Evolutionary conservation across 192 early-diverging fungal species (phyloP).

Genomic region (Cladochytrium replicatum): DNA sequence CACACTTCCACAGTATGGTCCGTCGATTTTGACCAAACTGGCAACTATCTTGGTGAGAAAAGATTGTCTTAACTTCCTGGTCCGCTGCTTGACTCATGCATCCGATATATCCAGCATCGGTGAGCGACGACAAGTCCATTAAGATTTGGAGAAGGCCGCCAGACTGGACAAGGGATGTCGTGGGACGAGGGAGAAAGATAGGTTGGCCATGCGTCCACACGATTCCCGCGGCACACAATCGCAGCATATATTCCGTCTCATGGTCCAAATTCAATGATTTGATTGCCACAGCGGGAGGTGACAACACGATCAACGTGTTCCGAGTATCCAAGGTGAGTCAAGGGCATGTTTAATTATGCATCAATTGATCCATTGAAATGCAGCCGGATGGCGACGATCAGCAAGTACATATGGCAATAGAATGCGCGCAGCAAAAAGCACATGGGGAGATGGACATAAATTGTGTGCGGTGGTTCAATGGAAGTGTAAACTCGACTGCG

Average conservation of each 20-base stretch:
- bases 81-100: slow-evolving; percentile 34
- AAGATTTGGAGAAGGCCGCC: slow-evolving; percentile 81
- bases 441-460: slow-evolving; percentile 88
- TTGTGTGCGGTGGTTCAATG: slow-evolving; percentile 70
- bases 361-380: no score
- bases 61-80: slow-evolving; percentile 21
- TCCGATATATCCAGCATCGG: slow-evolving; percentile 44
- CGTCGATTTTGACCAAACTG: slow-evolving; percentile 66
- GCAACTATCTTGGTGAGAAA: slow-evolving; percentile 22
- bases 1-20: slow-evolving; percentile 90
- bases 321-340: slow-evolving; percentile 13
- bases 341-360: neutral
- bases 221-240: slow-evolving; percentile 58
- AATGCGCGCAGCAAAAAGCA: slow-evolving; percentile 24
- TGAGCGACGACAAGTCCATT: slow-evolving; percentile 79
- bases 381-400: slow-evolving; percentile 26
- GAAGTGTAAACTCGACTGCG: slow-evolving; percentile 35
- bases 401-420: neutral
- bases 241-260: slow-evolving; percentile 87
- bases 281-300: slow-evolving; percentile 75
- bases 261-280: slow-evolving; percentile 68
- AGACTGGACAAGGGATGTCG: neutral
- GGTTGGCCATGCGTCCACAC: slow-evolving; percentile 60
- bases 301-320: slow-evolving; percentile 68
- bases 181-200: slow-evolving; percentile 34